Evolutionary conservation across 495 filamentous ascomycete species (phyloP), one percentile per base, ranked within the genome.

Genomic region (Aspergillus hancockii): DNA sequence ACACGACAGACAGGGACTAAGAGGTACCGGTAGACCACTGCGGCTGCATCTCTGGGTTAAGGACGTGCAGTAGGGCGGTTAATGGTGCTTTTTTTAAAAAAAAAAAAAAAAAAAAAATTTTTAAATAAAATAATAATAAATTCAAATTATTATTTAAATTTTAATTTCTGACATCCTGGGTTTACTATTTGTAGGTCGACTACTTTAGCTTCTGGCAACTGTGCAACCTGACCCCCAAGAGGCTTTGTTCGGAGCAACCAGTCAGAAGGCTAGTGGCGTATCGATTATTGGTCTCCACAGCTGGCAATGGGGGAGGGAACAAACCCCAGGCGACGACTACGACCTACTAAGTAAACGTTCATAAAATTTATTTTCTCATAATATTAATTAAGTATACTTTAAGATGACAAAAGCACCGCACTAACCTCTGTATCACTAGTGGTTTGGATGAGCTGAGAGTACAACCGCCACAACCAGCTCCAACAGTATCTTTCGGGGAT

Each of bases 101-200:
- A 21, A 43, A 43, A 18, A 43, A 43, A 43, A 43, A 18, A 19
- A 43, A 43, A 43, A 5, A 43, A 43, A 43, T n/a, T 4, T n/a
- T n/a, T n/a, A n/a, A n/a, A n/a, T 21, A 14, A 47, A 47, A 47
- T 8, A 55, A 47, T 47, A 47, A 47, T 36, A 36, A 14, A n/a
- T n/a, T 9, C 1, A 36, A 4, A 36, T 10, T 36, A 36, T 50
- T 55, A 49, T 60, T 53, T 7, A 25, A 45, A 43, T 6, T 51
- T 34, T 57, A 23, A 45, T 46, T 56, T 56, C 9, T 36, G 47
- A 46, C 51, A 51, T 38, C 34, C 18, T 18, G 23, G 10, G 52
- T 47, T 30, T 59, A 49, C 57, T 50, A 65, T 62, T 65, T 55
- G 59, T 62, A 65, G 63, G 62, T 65, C 63, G 52, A 38, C 46